A percentile compares a stretch with the other conserved stretches of the same genome.
Evolutionary conservation across 2,329 filamentous ascomycete genomes (phyloP).

Genomic region (Lachnellula occidentalis): DNA sequence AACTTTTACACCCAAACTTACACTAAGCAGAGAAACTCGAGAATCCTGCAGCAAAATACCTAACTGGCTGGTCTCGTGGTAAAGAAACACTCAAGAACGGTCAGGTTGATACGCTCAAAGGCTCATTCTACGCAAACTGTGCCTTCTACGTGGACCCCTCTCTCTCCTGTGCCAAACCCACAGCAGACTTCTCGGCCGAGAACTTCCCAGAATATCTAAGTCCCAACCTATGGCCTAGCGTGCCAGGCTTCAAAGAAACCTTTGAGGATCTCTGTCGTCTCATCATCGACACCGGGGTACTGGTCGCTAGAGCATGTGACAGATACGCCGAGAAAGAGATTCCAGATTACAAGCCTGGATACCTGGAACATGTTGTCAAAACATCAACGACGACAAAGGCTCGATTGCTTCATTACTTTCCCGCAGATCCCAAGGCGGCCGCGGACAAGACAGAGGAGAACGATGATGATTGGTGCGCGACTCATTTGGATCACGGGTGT

Average conservation of each 20-base stretch:
- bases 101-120: conserved; percentile 73
- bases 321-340: conserved; percentile 77
- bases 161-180: conserved; percentile 58
- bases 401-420: conserved; percentile 88
- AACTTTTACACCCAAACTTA: conserved; percentile 7
- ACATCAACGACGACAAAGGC: conserved; percentile 88
- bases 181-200: conserved; percentile 48
- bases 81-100: conserved; percentile 77
- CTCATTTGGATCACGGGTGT: conserved; percentile 86
- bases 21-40: conserved; percentile 46
- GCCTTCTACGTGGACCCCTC: conserved; percentile 65
- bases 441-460: conserved; percentile 36
- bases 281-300: conserved; percentile 82
- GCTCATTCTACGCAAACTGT: conserved; percentile 80
- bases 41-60: conserved; percentile 56
- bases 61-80: conserved; percentile 73
- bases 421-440: conserved; percentile 41
- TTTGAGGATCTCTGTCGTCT: conserved; percentile 73
- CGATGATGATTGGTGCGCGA: conserved; percentile 92
- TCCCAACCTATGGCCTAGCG: conserved; percentile 80
- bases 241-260: conserved; percentile 70
- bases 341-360: conserved; percentile 66
- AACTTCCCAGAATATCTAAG: conserved; percentile 85
- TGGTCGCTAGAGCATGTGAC: conserved; percentile 90
- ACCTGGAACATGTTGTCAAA: conserved; percentile 81